Percentiles rank a stretch among this genome's conserved stretches.
Evolutionary conservation across 2,329 filamentous ascomycete genomes (phyloP).

Genomic region (Neodidymelliopsis sp.): DNA sequence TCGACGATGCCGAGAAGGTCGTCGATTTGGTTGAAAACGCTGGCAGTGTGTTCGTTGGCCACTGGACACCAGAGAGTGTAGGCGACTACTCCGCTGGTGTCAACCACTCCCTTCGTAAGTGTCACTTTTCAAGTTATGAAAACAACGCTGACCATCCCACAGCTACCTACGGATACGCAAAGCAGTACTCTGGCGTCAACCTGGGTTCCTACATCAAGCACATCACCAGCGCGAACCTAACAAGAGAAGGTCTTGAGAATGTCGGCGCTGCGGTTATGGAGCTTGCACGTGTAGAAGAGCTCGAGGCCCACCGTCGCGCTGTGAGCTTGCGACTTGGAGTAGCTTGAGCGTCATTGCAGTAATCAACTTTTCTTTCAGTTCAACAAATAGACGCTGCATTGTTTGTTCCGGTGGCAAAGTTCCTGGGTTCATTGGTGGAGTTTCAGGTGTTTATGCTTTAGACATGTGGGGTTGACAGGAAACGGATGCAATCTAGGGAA

Average conservation of each 20-base stretch:
- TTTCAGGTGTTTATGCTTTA: constrained; percentile 22
- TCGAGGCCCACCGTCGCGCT: constrained; percentile 87
- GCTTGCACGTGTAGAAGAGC: constrained; percentile 89
- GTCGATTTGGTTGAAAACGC: constrained; percentile 88
- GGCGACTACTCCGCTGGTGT: constrained; percentile 98
- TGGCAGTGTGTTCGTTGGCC: constrained; percentile 92
- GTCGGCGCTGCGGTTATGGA: constrained; percentile 93
- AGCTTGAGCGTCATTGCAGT: constrained; percentile 23
- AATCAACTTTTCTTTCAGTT: constrained; percentile 2
- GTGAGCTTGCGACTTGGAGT: constrained; percentile 68
- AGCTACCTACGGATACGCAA: constrained; percentile 98
- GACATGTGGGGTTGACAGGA: constrained; percentile 11
- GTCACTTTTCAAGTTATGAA: background rate
- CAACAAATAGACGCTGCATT: constrained; percentile 3
- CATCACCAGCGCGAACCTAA: constrained; percentile 93
- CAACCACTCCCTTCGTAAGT: constrained; percentile 89
- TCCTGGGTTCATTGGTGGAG: constrained; percentile 12
- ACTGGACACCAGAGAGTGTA: constrained; percentile 97
- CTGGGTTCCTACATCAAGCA: constrained; percentile 96
- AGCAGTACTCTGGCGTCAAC: constrained; percentile 98
- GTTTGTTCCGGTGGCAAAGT: constrained; percentile 7
- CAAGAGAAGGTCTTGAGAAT: constrained; percentile 81
- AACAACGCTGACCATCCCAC: constrained; percentile 16
- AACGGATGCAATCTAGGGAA: constrained; percentile 10
- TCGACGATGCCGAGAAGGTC: constrained; percentile 76